phyloP scores from a whole-genome alignment of 805 yeast genomes.

The Barnettozyma californica region DNA sequence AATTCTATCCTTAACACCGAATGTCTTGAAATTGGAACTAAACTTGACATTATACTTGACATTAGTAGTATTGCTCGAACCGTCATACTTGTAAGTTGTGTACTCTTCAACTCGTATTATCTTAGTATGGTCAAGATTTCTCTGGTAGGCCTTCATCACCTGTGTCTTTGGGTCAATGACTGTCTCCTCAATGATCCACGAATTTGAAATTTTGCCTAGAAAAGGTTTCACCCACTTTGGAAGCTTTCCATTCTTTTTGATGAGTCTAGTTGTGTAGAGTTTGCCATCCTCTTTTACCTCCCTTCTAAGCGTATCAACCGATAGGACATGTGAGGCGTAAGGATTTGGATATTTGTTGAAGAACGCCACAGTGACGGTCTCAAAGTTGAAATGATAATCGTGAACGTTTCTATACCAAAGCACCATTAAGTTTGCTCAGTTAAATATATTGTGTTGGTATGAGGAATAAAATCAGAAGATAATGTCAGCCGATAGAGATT shows the following conservation, averaged over 20 bases:
- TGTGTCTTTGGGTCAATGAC: constrained; percentile 57
- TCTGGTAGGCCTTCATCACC: constrained; percentile 62
- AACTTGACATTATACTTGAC: constrained; percentile 64
- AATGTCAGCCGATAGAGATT: not conserved
- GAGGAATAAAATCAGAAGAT: not conserved
- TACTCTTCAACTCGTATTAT: constrained; percentile 77
- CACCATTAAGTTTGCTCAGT: constrained; percentile 42
- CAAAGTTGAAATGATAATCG: constrained; percentile 58
- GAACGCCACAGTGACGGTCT: constrained; percentile 70
- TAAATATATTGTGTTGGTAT: too few species aligned
- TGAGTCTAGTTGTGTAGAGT: constrained; percentile 65
- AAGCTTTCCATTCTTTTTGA: constrained; percentile 72
- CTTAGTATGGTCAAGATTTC: constrained; percentile 79
- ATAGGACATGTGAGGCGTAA: constrained; percentile 75
- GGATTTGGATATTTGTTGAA: constrained; percentile 74
- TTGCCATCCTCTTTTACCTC: constrained; percentile 56
- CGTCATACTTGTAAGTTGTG: constrained; percentile 45
- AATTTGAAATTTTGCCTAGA: constrained; percentile 59
- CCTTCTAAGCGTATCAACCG: constrained; percentile 70
- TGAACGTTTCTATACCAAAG: constrained; percentile 53
- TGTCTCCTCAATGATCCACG: constrained; percentile 80
- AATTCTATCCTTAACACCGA: constrained; percentile 64
- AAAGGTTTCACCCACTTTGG: constrained; percentile 78
- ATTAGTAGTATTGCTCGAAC: constrained; percentile 30
- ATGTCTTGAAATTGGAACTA: constrained; percentile 57